Base-by-base conservation (phyloP, 2,329 filamentous ascomycete genomes). In the Penicillium sumatraense region DNA sequence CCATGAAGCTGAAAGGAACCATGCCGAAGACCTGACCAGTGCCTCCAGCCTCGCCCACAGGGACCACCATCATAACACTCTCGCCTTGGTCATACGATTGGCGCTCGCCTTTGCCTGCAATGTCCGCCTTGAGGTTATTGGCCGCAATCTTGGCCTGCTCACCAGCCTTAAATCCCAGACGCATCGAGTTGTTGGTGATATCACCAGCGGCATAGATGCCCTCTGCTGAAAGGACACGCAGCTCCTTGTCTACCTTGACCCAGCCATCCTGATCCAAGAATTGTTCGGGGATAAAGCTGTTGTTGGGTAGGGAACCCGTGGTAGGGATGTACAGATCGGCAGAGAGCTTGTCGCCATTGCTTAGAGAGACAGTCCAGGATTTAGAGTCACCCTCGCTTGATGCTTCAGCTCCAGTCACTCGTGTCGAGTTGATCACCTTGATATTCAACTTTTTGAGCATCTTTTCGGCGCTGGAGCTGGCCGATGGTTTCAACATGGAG, bases 271-370 rank as follows among this genome's bases (percentile, higher is more conserved):
- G 67, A 55, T 77, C 71, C 3, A 86, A 73, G 36, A 83, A 76
- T 6, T 72, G 64, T 3, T 64, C 49, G 0, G 83, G 81, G 1
- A 86, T 69, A 66, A 79, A 86, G 8, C 71, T 72, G 18, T 78
- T 81, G 68, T 83, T 85, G 0, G 83, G 83, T 7, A 69, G 64
- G 11, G 79, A 79, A 24, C 83, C 83, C 13, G 76, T 76, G 0
- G 80, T 81, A 3, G 79, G 76, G 52, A 86, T 78, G 64, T 81
- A 85, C 21, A 83, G 57, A 60, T 86, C 83, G 2, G 78, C 75
- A 1, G 73, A 72, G 35, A 82, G 60, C 2, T 68, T 74, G 42
- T 77, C 72, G 38, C 82, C 82, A 54, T 81, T 79, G 56, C 68
- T 71, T 16, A 84, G 67, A 3, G 65, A 64, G 21, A 82, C 62